These are phyloP conservation scores for Botrytis galanthina DNA, from an alignment of 2,329 filamentous ascomycete genomes.

Conservation along the genomic window DNA sequence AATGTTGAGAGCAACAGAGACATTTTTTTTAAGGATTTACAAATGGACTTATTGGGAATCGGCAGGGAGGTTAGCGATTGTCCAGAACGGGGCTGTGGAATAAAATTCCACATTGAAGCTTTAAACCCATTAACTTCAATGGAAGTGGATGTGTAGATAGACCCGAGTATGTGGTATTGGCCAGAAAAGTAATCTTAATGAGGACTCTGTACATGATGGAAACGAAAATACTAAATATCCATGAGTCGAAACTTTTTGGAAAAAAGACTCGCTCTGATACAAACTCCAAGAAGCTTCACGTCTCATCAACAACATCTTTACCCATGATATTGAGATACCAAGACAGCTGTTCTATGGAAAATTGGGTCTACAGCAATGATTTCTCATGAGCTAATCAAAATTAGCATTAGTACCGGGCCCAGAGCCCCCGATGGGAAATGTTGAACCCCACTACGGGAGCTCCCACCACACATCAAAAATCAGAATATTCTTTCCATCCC, in stretches of 20 bases:
- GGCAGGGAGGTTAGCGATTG: not conserved
- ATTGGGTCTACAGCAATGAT: conserved; percentile 9
- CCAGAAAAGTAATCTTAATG: not conserved
- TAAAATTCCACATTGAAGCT: not conserved
- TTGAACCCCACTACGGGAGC: conserved; percentile 18
- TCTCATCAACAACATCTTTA: not conserved
- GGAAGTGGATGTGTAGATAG: not conserved
- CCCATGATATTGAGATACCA: not conserved
- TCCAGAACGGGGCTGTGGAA: not conserved
- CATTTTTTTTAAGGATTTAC: not conserved
- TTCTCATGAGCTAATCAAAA: conserved; percentile 7
- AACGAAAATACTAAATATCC: not conserved
- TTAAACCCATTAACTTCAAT: not conserved
- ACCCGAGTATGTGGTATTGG: conserved; percentile 6
- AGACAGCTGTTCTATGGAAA: conserved; percentile 4
- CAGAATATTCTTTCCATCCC: not conserved
- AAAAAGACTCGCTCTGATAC: not conserved
- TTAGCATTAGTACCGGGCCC: conserved; percentile 15
- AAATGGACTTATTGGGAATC: not conserved
- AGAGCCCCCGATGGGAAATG: conserved; percentile 3
- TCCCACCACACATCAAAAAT: not conserved
- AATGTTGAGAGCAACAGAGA: not conserved
- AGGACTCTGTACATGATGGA: not conserved
- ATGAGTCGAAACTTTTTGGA: not conserved
- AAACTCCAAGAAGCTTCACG: not conserved